These are phyloP conservation scores for Trematosphaeria pertusa DNA, from an alignment of 2,329 filamentous ascomycete species.

Conservation along the genomic window DNA sequence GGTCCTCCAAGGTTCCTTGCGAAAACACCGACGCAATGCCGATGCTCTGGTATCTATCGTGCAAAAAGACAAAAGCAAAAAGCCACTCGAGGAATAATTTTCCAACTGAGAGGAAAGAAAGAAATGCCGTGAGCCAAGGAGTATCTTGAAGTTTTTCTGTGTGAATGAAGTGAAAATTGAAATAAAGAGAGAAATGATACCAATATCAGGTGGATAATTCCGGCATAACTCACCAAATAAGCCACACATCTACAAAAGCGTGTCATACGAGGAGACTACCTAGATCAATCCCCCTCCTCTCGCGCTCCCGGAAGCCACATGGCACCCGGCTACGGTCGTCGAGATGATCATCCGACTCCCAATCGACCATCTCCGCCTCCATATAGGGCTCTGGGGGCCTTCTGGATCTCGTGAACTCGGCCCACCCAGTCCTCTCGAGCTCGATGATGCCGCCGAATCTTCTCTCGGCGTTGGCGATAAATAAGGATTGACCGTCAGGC, in stretches of 20 bases:
- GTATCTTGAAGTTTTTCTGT: too few species aligned
- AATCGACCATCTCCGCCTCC: slow-evolving; percentile 28
- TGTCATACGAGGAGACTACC: slow-evolving; percentile 35
- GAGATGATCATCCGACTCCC: slow-evolving; percentile 30
- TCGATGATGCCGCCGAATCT: slow-evolving; percentile 72
- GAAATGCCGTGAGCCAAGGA: too few species aligned
- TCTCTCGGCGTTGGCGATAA: slow-evolving; percentile 70
- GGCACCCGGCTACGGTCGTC: slow-evolving; percentile 16
- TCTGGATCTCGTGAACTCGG: slow-evolving; percentile 18
- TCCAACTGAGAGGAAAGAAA: neutral
- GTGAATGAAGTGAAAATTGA: too few species aligned
- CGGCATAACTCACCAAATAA: neutral
- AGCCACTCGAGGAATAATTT: neutral
- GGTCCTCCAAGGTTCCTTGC: neutral
- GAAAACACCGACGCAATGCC: neutral
- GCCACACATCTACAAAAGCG: slow-evolving; percentile 35
- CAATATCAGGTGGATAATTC: slow-evolving; percentile 2
- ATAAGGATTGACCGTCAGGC: slow-evolving; percentile 71
- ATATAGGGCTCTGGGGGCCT: slow-evolving; percentile 7
- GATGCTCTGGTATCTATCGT: neutral
- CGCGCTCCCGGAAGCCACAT: slow-evolving; percentile 23
- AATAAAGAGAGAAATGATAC: slow-evolving; percentile 1
- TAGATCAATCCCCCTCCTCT: slow-evolving; percentile 33
- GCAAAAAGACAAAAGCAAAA: neutral
- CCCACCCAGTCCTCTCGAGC: slow-evolving; percentile 58